A percentile compares a stretch with the other conserved stretches of the same genome.
Evolutionary conservation across 345 rosid species (phyloP).

Genomic region (Eucalyptus viminalis): DNA sequence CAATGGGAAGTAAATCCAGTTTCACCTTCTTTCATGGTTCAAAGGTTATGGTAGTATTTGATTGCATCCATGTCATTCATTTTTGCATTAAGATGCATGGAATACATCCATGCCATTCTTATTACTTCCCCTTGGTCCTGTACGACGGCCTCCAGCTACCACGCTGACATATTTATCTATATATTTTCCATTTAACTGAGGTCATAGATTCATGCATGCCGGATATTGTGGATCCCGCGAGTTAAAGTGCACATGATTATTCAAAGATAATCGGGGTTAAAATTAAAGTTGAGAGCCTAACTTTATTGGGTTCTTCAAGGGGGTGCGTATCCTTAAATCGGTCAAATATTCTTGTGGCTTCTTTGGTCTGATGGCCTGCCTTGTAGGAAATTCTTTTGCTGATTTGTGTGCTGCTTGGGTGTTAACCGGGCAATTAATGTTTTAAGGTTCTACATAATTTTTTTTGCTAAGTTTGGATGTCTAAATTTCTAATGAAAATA

Average conservation of each 20-base stretch:
- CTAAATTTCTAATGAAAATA: too few relatives aligned
- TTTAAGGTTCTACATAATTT: neutral
- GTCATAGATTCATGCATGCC: neutral
- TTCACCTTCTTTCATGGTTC: too few relatives aligned
- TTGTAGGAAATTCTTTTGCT: neutral
- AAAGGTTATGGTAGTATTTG: neutral
- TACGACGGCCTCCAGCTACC: neutral
- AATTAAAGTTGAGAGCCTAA: neutral
- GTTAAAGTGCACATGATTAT: neutral
- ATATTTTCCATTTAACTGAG: neutral
- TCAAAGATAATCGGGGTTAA: neutral
- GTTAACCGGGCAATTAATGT: neutral
- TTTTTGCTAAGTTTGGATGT: too few relatives aligned
- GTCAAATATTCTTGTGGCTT: neutral
- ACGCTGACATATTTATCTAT: neutral
- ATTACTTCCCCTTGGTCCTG: neutral
- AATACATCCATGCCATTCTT: neutral
- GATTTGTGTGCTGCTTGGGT: neutral
- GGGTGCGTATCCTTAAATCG: neutral
- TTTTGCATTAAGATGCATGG: too few relatives aligned
- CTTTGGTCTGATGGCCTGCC: neutral
- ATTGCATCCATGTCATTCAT: neutral
- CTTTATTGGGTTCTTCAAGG: neutral
- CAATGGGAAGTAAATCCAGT: too few relatives aligned
- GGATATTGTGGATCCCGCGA: neutral